Conservation (phyloP, 805 yeast species). For the Yamadazyma endophytica region DNA sequence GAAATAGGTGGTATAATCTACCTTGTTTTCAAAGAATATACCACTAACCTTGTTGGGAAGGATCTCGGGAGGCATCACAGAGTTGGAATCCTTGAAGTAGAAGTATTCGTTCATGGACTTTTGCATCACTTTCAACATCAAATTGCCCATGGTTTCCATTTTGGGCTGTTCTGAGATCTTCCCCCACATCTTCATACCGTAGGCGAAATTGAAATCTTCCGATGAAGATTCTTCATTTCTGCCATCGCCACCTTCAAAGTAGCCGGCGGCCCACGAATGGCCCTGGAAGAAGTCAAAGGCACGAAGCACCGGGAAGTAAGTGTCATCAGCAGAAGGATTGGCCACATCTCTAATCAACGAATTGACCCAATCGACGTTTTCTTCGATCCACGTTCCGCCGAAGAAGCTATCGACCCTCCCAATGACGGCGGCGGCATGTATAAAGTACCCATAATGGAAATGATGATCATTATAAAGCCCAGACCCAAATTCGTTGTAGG, state of each 20-base stretch:
- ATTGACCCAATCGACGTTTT: constrained; percentile 52
- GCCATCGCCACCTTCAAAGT: constrained; percentile 65
- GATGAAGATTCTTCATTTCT: constrained; percentile 69
- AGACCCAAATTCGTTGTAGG: constrained; percentile 58
- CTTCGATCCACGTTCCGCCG: constrained; percentile 51
- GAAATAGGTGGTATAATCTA: constrained; percentile 68
- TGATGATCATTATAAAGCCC: constrained; percentile 81
- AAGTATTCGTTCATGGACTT: constrained; percentile 51
- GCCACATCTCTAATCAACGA: constrained; percentile 63
- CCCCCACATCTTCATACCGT: constrained; percentile 67
- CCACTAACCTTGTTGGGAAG: constrained; percentile 65
- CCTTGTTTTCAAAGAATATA: constrained; percentile 64
- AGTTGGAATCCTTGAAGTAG: constrained; percentile 47
- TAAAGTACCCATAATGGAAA: constrained; percentile 78
- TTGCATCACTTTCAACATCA: constrained; percentile 55
- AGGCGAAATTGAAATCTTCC: constrained; percentile 68
- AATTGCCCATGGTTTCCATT: constrained; percentile 35
- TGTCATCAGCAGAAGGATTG: constrained; percentile 52
- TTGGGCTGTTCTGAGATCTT: constrained; percentile 48
- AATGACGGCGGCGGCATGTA: constrained; percentile 76
- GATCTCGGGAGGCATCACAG: constrained; percentile 47
- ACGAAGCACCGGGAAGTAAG: constrained; percentile 61
- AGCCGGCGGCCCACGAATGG: constrained; percentile 74
- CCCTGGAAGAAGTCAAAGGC: constrained; percentile 73
- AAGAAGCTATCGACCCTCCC: constrained; percentile 54